Conservation (phyloP, 2,329 filamentous ascomycete species). For the Beauveria scarabaeidicola region DNA sequence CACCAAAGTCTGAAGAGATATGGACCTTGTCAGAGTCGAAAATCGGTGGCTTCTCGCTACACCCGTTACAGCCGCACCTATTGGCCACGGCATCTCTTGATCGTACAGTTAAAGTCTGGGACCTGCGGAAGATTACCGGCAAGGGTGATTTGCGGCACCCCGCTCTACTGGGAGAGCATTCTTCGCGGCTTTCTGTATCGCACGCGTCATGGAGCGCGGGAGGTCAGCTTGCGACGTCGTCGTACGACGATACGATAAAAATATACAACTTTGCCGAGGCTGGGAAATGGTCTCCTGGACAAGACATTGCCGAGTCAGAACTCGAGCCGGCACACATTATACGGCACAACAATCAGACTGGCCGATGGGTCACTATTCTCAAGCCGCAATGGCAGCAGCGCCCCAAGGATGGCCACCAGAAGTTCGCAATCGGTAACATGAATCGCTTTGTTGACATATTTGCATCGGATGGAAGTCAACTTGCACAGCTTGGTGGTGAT, state of each 20-base stretch:
- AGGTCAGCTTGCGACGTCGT: conserved; percentile 82
- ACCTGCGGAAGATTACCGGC: conserved; percentile 68
- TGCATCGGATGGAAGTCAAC: conserved; percentile 69
- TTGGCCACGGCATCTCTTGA: conserved; percentile 86
- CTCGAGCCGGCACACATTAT: conserved; percentile 65
- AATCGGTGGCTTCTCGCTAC: conserved; percentile 85
- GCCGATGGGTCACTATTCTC: conserved; percentile 78
- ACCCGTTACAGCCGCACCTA: conserved; percentile 72
- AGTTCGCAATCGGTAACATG: conserved; percentile 94
- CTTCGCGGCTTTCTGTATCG: conserved; percentile 76
- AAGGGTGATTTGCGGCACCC: conserved; percentile 54
- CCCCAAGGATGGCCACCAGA: conserved; percentile 70
- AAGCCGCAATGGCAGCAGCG: conserved; percentile 82
- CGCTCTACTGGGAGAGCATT: conserved; percentile 68
- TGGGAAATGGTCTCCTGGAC: conserved; percentile 48
- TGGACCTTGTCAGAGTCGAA: conserved; percentile 84
- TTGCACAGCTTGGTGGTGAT: conserved; percentile 81
- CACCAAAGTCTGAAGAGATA: conserved; percentile 47
- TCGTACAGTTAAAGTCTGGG: conserved; percentile 85
- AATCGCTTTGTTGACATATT: conserved; percentile 94
- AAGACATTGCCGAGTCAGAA: conserved; percentile 47
- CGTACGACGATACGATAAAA: conserved; percentile 92
- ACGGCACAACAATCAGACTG: conserved; percentile 90
- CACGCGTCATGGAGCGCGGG: conserved; percentile 83
- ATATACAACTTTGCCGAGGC: conserved; percentile 70